Conservation (phyloP, 2,329 filamentous ascomycete species). For the Aspergillus spinulosporus region DNA sequence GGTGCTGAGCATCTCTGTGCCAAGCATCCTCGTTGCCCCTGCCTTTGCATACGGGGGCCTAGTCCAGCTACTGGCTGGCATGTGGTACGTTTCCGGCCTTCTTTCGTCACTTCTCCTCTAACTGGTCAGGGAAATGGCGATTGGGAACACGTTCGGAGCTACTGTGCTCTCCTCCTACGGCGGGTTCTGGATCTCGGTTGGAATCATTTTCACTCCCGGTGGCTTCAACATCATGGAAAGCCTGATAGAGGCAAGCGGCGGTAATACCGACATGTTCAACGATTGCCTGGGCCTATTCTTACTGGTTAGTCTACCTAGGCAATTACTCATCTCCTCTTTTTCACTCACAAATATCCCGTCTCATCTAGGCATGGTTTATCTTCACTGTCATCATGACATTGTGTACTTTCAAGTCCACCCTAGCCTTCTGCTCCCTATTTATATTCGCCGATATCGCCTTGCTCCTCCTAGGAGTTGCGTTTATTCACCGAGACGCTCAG, state of each 20-base stretch:
- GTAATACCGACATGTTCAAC: conserved; percentile 45
- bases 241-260: conserved; percentile 35
- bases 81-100: conserved; percentile 61
- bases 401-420: conserved; percentile 70
- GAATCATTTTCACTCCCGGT: conserved; percentile 64
- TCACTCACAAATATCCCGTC: background rate
- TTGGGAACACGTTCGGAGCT: conserved; percentile 77
- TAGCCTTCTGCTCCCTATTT: conserved; percentile 74
- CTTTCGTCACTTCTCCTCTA: background rate
- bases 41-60: conserved; percentile 72
- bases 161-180: conserved; percentile 75
- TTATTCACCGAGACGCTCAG: conserved; percentile 53
- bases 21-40: conserved; percentile 66
- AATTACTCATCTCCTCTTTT: background rate
- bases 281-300: conserved; percentile 70
- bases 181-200: conserved; percentile 77
- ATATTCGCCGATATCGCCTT: conserved; percentile 72
- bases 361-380: conserved; percentile 68
- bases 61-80: conserved; percentile 73
- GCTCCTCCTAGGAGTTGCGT: conserved; percentile 65
- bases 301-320: conserved; percentile 42
- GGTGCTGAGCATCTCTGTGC: conserved; percentile 56
- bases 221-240: conserved; percentile 60
- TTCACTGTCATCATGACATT: conserved; percentile 72
- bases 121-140: conserved; percentile 67